Evolutionary conservation across 179 eudicot species (phyloP).

Genomic region (Patellifolia procumbens): DNA sequence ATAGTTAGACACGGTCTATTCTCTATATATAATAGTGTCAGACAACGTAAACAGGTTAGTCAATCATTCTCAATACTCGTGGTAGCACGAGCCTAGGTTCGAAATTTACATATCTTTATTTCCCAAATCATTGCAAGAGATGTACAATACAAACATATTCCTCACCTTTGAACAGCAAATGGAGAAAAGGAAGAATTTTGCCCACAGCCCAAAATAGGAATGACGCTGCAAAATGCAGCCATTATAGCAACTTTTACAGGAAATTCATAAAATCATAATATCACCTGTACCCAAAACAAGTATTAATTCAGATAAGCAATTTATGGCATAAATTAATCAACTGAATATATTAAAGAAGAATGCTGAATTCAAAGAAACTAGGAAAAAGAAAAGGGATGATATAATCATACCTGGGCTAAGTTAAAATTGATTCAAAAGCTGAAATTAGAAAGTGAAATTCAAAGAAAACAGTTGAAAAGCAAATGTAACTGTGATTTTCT

Average conservation of each 20-base stretch:
- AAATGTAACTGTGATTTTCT: neutral
- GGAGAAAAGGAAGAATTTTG: neutral
- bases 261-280: slow-evolving; percentile 5
- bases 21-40: too few species aligned
- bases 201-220: neutral
- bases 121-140: neutral
- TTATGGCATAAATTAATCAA: neutral
- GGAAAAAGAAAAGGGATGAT: neutral
- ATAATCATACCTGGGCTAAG: neutral
- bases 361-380: neutral
- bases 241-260: slow-evolving; percentile 11
- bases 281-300: slow-evolving; percentile 15
- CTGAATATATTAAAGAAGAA: neutral
- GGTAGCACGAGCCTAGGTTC: too few species aligned
- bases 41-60: too few species aligned
- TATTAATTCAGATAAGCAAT: neutral
- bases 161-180: neutral
- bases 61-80: too few species aligned
- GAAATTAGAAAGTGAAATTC: neutral
- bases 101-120: neutral
- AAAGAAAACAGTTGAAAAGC: neutral
- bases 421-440: neutral
- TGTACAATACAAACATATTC: neutral
- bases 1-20: too few species aligned
- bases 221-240: slow-evolving; percentile 26